phyloP scores from a whole-genome alignment of 148 eudicot species.

The Chenopodium quinoa region DNA sequence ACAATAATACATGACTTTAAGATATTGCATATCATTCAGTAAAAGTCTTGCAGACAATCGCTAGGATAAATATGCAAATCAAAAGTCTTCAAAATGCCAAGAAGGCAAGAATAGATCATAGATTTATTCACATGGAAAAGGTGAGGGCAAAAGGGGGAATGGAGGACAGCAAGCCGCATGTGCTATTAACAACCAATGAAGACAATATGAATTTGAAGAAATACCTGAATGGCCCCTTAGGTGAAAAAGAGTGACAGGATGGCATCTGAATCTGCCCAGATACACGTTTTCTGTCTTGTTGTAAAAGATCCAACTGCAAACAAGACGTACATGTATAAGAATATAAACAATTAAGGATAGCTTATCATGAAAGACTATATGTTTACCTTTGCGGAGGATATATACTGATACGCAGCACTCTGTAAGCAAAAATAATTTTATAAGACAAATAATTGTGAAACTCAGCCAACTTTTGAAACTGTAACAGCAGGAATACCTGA shows the following conservation, averaged over 20 bases:
- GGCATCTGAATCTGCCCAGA: constrained; percentile 42
- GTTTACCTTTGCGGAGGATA: constrained; percentile 60
- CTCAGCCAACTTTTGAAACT: background rate
- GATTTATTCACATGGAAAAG: background rate
- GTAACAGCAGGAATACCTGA: constrained; percentile 36
- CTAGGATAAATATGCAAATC: too few species aligned
- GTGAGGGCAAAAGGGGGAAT: background rate
- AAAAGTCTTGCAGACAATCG: too few species aligned
- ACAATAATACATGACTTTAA: too few species aligned
- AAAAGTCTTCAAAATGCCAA: too few species aligned
- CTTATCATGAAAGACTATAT: background rate
- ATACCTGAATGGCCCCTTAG: constrained; percentile 36
- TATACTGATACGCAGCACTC: constrained; percentile 66
- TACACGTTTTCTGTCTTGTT: constrained; percentile 47
- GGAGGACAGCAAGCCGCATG: background rate
- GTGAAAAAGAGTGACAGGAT: constrained; percentile 13
- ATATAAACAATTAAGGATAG: background rate
- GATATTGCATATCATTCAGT: too few species aligned
- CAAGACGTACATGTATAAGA: background rate
- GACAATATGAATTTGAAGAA: background rate
- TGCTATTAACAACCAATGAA: background rate
- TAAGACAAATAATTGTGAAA: constrained; percentile 2
- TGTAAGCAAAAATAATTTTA: constrained; percentile 27
- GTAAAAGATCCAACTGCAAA: constrained; percentile 57
- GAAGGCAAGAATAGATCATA: too few species aligned